These are phyloP conservation scores for Withania somnifera DNA, from an alignment of 305 asterid species.

Conservation along the genomic window DNA sequence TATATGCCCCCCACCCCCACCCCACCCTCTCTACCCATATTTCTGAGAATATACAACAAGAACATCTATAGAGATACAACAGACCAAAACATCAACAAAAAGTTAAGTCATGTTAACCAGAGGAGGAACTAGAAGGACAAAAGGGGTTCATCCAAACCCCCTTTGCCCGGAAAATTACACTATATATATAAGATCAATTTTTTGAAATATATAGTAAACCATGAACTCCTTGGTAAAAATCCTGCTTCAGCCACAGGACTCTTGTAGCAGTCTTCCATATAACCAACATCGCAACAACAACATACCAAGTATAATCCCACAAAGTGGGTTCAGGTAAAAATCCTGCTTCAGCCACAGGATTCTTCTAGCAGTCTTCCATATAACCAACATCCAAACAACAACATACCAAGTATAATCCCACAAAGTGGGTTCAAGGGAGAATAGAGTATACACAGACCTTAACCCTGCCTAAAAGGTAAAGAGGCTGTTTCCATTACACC, in stretches of 20 bases:
- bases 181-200: neutral
- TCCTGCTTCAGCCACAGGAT: too few species aligned
- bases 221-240: neutral
- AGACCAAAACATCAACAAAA: neutral
- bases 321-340: too few species aligned
- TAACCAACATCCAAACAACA: too few species aligned
- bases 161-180: neutral
- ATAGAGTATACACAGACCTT: too few species aligned
- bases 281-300: too few species aligned
- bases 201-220: neutral
- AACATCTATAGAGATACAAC: neutral
- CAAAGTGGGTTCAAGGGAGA: too few species aligned
- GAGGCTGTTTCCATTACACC: neutral
- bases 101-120: neutral
- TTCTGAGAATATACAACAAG: neutral
- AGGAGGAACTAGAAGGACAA: neutral
- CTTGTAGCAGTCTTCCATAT: too few species aligned
- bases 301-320: too few species aligned
- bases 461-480: too few species aligned
- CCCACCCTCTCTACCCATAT: neutral
- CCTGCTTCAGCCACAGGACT: neutral
- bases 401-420: too few species aligned
- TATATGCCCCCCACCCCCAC: neutral
- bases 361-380: too few species aligned
- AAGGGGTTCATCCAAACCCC: neutral